Conservation (phyloP, 23 red algal species). For the Gracilaria gracilis region DNA sequence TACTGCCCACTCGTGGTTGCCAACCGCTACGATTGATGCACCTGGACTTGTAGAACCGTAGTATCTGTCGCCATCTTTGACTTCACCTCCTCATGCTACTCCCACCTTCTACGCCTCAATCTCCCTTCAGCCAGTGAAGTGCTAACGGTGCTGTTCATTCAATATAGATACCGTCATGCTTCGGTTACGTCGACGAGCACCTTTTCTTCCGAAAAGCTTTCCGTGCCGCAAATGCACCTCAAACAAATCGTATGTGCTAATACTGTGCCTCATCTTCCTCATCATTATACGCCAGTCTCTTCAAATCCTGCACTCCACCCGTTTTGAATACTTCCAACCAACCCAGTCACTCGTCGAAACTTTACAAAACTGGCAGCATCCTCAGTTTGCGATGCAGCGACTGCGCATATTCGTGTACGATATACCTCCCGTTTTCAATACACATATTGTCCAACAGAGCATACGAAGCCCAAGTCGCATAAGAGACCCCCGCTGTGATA, state of each 20-base stretch:
- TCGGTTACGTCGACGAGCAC: too few relatives aligned
- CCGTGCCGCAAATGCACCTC: not conserved
- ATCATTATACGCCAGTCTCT: too few relatives aligned
- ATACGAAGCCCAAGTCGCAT: conserved; percentile 48
- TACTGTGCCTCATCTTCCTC: not conserved
- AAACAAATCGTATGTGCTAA: not conserved
- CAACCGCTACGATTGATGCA: too few relatives aligned
- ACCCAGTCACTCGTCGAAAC: not conserved
- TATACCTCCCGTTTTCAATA: conserved; percentile 64
- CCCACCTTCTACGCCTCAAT: too few relatives aligned
- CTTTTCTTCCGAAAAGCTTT: too few relatives aligned
- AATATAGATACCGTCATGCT: too few relatives aligned
- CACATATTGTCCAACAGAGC: conserved; percentile 62
- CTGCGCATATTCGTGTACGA: conserved; percentile 75
- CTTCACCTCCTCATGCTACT: too few relatives aligned
- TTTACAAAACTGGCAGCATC: conserved; percentile 30
- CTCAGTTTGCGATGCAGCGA: conserved; percentile 5
- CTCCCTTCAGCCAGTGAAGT: too few relatives aligned
- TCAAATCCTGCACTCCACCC: not conserved
- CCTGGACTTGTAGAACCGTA: too few relatives aligned
- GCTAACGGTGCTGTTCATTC: too few relatives aligned
- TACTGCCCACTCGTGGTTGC: too few relatives aligned
- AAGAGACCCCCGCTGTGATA: conserved; percentile 57
- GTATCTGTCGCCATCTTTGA: too few relatives aligned
- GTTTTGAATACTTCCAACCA: not conserved